phyloP scores from a whole-genome alignment of 805 yeast species.

The Cyberlindnera americana region DNA sequence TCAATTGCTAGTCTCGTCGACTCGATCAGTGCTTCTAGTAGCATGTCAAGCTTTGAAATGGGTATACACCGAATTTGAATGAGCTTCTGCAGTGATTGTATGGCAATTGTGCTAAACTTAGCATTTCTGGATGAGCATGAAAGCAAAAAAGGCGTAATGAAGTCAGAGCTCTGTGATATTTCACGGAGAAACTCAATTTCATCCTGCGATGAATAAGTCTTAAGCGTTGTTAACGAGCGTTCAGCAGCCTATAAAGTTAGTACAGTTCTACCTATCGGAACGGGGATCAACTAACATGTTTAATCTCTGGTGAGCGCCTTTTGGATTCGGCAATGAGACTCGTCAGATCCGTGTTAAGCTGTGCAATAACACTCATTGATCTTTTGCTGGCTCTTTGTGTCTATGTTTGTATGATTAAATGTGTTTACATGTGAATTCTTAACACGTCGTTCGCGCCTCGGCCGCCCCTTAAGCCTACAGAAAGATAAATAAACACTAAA shows the following conservation, averaged over 20 bases:
- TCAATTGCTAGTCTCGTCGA: constrained; percentile 76
- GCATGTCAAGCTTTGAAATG: constrained; percentile 43
- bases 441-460: too few species aligned
- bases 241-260: constrained; percentile 36
- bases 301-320: constrained; percentile 67
- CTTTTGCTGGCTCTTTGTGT: neutral
- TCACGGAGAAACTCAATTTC: constrained; percentile 30
- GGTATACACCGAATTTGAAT: constrained; percentile 56
- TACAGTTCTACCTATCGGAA: too few species aligned
- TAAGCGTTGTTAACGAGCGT: constrained; percentile 45
- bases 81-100: constrained; percentile 66
- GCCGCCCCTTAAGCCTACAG: too few species aligned
- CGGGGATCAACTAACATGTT: constrained; percentile 38
- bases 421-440: too few species aligned
- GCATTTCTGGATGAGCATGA: constrained; percentile 75
- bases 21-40: constrained; percentile 66
- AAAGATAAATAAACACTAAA: too few species aligned
- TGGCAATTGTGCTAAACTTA: constrained; percentile 65
- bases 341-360: constrained; percentile 54
- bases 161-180: constrained; percentile 46
- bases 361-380: constrained; percentile 43
- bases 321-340: constrained; percentile 64
- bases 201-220: constrained; percentile 30
- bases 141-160: constrained; percentile 63
- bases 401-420: neutral